phyloP scores from a whole-genome alignment of 768 basidiomycete species.

The Lactarius indigo region DNA sequence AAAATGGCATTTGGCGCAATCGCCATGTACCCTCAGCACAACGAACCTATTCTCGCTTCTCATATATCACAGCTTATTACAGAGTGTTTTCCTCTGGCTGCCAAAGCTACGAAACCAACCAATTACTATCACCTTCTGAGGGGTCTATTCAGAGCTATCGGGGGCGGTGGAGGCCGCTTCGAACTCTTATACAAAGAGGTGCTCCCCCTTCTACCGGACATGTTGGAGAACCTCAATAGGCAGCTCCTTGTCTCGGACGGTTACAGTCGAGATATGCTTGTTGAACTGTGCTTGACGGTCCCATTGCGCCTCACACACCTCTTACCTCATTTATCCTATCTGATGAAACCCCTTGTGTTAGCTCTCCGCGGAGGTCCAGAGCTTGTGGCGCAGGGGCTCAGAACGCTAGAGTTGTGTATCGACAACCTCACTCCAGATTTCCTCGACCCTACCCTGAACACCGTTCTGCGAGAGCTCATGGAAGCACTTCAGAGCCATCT shows the following conservation, averaged over 20 bases:
- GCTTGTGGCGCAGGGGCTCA: conserved; percentile 89
- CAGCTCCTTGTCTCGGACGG: conserved; percentile 85
- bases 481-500: conserved; percentile 89
- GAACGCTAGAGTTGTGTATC: conserved; percentile 97
- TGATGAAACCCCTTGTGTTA: conserved; percentile 94
- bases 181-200: conserved; percentile 96
- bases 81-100: conserved; percentile 93
- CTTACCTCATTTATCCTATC: conserved; percentile 87
- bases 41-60: conserved; percentile 91
- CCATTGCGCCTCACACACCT: conserved; percentile 94
- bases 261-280: conserved; percentile 85
- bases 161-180: conserved; percentile 88
- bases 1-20: conserved; percentile 95
- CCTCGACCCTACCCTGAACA: conserved; percentile 91
- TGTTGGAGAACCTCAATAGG: conserved; percentile 91
- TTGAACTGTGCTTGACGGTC: conserved; percentile 95
- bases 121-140: conserved; percentile 92
- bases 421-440: conserved; percentile 98
- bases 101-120: conserved; percentile 84
- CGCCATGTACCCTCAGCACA: conserved; percentile 60
- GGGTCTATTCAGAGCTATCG: conserved; percentile 89
- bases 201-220: conserved; percentile 90
- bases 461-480: conserved; percentile 91
- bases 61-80: conserved; percentile 92
- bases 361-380: conserved; percentile 86